Evolutionary conservation across 2,329 filamentous ascomycete species (phyloP).

Genomic region (Phoma sp.): DNA sequence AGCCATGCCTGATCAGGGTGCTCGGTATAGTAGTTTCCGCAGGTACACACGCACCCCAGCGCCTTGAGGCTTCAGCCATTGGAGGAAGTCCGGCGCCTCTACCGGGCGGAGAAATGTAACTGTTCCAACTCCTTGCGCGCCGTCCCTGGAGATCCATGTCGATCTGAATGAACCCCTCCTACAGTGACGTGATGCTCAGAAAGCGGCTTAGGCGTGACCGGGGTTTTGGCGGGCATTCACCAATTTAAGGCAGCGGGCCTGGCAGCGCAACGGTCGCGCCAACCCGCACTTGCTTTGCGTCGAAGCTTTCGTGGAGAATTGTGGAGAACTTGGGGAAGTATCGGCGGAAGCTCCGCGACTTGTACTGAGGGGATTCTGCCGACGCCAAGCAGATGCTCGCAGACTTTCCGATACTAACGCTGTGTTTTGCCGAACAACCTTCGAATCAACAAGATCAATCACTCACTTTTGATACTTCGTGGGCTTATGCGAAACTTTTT

Average conservation of each 20-base stretch:
- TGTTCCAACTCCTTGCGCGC: conserved; percentile 10
- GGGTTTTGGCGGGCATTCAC: conserved; percentile 3
- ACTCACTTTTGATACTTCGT: too few species aligned
- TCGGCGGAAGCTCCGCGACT: too few species aligned
- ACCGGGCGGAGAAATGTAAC: conserved; percentile 29
- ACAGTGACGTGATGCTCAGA: conserved; percentile 14
- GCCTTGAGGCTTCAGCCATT: conserved; percentile 23
- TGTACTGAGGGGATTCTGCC: conserved; percentile 12
- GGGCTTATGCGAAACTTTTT: too few species aligned
- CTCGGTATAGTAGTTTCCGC: conserved; percentile 14
- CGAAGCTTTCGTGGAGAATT: conserved; percentile 17
- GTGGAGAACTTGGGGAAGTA: conserved; percentile 17
- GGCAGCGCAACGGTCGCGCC: conserved; percentile 10
- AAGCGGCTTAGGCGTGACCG: conserved; percentile 2
- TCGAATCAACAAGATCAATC: too few species aligned
- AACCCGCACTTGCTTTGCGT: conserved; percentile 3
- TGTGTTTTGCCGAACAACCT: background rate
- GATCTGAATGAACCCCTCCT: conserved; percentile 15
- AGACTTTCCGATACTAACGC: conserved; percentile 9
- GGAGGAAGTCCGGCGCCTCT: conserved; percentile 30
- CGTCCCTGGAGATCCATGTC: conserved; percentile 17
- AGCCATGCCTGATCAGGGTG: conserved; percentile 9
- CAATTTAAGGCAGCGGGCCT: conserved; percentile 4
- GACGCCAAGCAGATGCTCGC: conserved; percentile 10
- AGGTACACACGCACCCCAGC: conserved; percentile 1